Conservation (phyloP, 352 stramenopile species). For the Blastocystis sp. region DNA sequence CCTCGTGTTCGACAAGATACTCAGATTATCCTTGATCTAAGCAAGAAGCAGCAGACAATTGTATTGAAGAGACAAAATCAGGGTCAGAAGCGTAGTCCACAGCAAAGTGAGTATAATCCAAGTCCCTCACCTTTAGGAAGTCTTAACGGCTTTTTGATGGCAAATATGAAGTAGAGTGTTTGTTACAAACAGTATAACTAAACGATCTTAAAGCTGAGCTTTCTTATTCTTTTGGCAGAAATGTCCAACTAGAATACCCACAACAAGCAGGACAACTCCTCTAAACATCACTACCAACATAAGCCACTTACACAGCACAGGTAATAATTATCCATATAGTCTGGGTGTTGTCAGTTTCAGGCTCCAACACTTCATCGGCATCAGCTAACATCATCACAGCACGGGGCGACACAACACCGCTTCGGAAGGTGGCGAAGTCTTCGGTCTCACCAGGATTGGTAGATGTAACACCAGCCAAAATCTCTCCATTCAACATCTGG, state of each 20-base stretch:
- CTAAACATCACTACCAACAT: not conserved
- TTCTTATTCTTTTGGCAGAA: not conserved
- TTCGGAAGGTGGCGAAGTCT: slow-evolving; percentile 38
- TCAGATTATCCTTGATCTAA: not conserved
- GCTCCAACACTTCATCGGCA: not conserved
- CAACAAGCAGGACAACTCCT: not conserved
- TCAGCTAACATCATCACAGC: slow-evolving; percentile 28
- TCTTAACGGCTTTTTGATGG: not conserved
- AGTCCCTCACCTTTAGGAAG: not conserved
- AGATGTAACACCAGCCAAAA: slow-evolving; percentile 44
- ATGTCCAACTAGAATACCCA: slow-evolving; percentile 29
- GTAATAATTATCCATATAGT: slow-evolving; percentile 2
- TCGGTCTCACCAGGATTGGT: slow-evolving; percentile 43
- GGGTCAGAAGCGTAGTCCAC: not conserved
- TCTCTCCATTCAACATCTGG: slow-evolving; percentile 22
- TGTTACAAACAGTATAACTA: slow-evolving; percentile 38
- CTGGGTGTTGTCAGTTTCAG: not conserved
- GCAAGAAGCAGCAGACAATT: not conserved
- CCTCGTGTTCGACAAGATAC: not conserved
- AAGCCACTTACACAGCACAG: not conserved
- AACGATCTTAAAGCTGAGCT: slow-evolving; percentile 5
- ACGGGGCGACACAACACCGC: slow-evolving; percentile 46
- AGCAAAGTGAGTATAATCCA: too few species aligned
- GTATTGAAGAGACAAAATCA: not conserved
- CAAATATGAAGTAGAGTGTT: slow-evolving; percentile 5